Evolutionary conservation across 2,329 filamentous ascomycete species (phyloP).

Genomic region (Periconia sp.): DNA sequence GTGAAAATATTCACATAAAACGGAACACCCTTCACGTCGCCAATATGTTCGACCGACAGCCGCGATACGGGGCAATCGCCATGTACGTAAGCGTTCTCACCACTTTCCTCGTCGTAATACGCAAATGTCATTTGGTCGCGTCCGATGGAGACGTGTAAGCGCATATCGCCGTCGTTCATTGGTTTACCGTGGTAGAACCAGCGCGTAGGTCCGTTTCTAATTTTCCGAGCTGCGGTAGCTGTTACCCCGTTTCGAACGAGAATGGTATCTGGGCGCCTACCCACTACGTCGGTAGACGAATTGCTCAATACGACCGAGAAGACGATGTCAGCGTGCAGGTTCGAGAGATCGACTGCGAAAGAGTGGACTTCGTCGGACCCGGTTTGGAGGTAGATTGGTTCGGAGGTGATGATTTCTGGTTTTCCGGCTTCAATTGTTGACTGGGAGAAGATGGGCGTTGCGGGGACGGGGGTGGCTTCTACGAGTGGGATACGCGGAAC

Average conservation of each 20-base stretch:
- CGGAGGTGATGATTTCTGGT: constrained; percentile 1
- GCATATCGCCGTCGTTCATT: constrained; percentile 11
- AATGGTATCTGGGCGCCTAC: no score
- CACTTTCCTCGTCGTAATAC: no score
- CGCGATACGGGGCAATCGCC: background rate
- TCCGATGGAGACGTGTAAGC: constrained; percentile 7
- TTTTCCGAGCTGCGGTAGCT: no score
- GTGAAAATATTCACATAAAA: constrained; percentile 6
- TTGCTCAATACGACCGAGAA: background rate
- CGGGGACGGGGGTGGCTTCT: no score
- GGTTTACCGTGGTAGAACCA: constrained; percentile 11
- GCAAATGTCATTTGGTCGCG: constrained; percentile 4
- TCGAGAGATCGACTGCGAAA: constrained; percentile 6
- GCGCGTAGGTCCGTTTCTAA: background rate
- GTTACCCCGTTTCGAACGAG: background rate
- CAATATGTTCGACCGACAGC: constrained; percentile 5
- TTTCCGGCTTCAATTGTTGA: background rate
- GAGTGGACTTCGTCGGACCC: constrained; percentile 4
- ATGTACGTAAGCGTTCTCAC: no score
- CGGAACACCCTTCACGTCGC: constrained; percentile 4
- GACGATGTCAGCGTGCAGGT: background rate
- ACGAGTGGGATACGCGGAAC: no score
- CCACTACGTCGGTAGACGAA: no score
- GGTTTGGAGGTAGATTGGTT: constrained; percentile 8
- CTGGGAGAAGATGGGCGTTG: no score